phyloP scores from a whole-genome alignment of 495 filamentous ascomycete genomes.

The Rhypophila decipiens region DNA sequence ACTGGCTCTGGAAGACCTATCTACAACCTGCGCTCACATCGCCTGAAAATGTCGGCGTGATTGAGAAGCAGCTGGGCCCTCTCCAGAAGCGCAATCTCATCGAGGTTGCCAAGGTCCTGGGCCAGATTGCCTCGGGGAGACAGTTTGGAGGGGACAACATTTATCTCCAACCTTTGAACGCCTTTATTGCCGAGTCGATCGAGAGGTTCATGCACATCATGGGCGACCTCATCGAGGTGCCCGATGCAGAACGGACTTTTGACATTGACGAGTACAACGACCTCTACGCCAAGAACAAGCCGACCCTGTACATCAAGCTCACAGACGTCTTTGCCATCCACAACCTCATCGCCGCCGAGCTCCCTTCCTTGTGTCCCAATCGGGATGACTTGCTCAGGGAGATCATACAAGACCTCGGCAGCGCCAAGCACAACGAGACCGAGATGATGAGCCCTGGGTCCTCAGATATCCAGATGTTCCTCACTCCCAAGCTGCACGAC shows the following conservation, averaged over 20 bases:
- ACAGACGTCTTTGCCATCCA: constrained; percentile 96
- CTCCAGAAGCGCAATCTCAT: constrained; percentile 89
- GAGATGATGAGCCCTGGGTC: constrained; percentile 83
- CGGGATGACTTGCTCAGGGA: constrained; percentile 87
- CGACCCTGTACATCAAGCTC: constrained; percentile 98
- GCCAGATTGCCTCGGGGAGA: constrained; percentile 77
- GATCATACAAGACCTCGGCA: constrained; percentile 86
- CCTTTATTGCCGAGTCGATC: constrained; percentile 79
- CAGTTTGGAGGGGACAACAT: constrained; percentile 91
- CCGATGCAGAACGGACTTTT: constrained; percentile 81
- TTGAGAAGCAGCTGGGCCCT: constrained; percentile 79
- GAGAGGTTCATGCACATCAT: constrained; percentile 73
- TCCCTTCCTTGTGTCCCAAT: constrained; percentile 65
- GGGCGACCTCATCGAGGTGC: constrained; percentile 66
- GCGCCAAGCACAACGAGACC: constrained; percentile 88
- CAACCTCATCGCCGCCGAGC: constrained; percentile 72
- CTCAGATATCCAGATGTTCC: constrained; percentile 83
- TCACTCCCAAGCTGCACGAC: constrained; percentile 87
- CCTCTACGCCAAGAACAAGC: constrained; percentile 89
- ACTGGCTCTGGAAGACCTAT: constrained; percentile 92
- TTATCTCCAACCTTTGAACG: constrained; percentile 90
- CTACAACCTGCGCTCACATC: constrained; percentile 80
- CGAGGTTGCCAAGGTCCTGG: constrained; percentile 84
- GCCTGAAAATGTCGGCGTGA: constrained; percentile 83
- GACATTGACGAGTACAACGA: constrained; percentile 99